Evolutionary conservation across 345 rosid genomes (phyloP).

Genomic region (Litchi chinensis): DNA sequence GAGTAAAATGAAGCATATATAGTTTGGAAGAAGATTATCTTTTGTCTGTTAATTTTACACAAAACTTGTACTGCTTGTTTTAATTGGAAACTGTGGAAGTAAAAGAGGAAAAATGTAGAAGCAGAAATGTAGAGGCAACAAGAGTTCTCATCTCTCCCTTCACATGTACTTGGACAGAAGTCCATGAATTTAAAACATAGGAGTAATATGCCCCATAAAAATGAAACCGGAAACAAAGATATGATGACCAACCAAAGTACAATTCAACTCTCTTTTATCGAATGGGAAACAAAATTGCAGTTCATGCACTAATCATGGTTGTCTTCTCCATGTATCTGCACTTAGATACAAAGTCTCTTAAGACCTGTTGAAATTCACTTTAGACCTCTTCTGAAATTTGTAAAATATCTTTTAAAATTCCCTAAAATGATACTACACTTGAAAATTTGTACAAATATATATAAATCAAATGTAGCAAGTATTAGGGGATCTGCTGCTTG

Average conservation of each 20-base stretch:
- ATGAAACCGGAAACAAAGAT: neutral
- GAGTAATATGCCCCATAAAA: neutral
- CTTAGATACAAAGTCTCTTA: neutral
- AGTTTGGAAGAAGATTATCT: conserved; percentile 18
- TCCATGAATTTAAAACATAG: too few relatives aligned
- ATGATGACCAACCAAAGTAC: too few relatives aligned
- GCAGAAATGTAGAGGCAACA: neutral
- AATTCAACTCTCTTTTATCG: neutral
- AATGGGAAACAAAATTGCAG: too few relatives aligned
- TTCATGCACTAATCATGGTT: neutral
- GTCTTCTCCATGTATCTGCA: neutral
- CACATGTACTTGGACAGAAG: too few relatives aligned
- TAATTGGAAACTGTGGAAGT: too few relatives aligned
- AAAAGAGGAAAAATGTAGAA: neutral
- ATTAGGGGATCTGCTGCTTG: neutral
- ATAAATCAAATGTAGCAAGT: neutral
- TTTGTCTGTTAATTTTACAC: neutral
- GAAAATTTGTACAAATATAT: too few relatives aligned
- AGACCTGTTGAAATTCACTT: neutral
- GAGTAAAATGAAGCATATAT: conserved; percentile 32
- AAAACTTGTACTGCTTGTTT: neutral
- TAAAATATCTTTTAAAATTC: too few relatives aligned
- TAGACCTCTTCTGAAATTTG: neutral
- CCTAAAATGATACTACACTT: too few relatives aligned
- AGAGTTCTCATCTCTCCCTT: neutral